Conservation (phyloP, 2,329 filamentous ascomycete genomes). For the Periconia digitata region DNA sequence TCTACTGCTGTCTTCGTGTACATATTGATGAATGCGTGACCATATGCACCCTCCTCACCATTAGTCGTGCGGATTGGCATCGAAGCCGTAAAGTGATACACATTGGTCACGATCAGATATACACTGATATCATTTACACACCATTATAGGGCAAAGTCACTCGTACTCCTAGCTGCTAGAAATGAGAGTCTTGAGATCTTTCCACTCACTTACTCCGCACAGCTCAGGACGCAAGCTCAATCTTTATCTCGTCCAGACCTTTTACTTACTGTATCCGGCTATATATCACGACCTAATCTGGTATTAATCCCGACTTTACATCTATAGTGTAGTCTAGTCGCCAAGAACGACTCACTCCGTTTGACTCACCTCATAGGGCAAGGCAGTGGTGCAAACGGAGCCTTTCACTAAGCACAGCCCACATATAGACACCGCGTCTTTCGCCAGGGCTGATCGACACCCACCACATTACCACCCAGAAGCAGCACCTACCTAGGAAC, state of each 20-base stretch:
- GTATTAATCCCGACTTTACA: not conserved
- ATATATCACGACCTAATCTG: not conserved
- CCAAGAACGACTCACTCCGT: not conserved
- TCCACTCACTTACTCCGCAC: not conserved
- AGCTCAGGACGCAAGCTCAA: too few species aligned
- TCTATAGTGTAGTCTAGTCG: not conserved
- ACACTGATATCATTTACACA: too few species aligned
- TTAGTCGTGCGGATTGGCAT: too few species aligned
- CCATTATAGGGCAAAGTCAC: too few species aligned
- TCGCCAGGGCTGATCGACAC: not conserved
- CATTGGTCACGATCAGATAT: too few species aligned
- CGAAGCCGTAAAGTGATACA: too few species aligned
- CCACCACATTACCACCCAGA: not conserved
- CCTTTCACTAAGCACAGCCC: not conserved
- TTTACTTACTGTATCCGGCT: too few species aligned
- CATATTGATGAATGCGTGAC: too few species aligned
- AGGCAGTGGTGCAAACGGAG: not conserved
- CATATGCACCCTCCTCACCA: too few species aligned
- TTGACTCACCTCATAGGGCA: not conserved
- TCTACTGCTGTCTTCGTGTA: too few species aligned
- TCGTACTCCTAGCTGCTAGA: too few species aligned
- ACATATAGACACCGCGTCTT: not conserved
- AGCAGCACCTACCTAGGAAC: not conserved
- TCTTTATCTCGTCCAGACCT: too few species aligned
- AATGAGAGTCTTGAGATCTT: not conserved